Conservation (phyloP, 805 yeast genomes). For the Aciculoconidium aculeatum region DNA sequence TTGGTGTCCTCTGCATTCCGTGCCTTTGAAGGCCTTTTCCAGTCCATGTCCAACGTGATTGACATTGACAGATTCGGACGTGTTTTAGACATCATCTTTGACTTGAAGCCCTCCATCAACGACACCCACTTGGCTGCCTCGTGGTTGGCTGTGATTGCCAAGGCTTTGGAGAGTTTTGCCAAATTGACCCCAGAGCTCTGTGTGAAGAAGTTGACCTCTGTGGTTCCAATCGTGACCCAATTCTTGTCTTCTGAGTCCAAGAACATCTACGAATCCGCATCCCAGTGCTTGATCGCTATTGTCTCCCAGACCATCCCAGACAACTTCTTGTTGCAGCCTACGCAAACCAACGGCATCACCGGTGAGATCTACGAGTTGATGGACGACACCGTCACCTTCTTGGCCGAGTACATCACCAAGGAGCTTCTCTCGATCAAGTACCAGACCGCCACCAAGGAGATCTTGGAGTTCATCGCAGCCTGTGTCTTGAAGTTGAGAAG, state of each 20-base stretch:
- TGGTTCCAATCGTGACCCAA: constrained; percentile 44
- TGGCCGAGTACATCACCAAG: constrained; percentile 48
- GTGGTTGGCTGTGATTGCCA: constrained; percentile 93
- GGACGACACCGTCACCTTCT: constrained; percentile 45
- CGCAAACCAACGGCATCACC: constrained; percentile 33
- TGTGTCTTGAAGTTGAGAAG: constrained; percentile 57
- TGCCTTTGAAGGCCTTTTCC: constrained; percentile 77
- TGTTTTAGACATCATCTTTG: constrained; percentile 66
- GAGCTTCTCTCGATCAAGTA: constrained; percentile 67
- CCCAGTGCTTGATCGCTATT: constrained; percentile 82
- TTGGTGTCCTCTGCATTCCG: constrained; percentile 76
- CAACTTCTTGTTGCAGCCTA: constrained; percentile 48
- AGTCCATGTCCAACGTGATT: constrained; percentile 53
- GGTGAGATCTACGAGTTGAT: constrained; percentile 48
- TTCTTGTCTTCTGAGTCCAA: constrained; percentile 63
- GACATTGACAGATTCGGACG: constrained; percentile 59
- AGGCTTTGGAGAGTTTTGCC: constrained; percentile 49
- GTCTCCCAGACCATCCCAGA: constrained; percentile 64
- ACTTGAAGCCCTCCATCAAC: constrained; percentile 72
- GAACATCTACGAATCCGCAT: constrained; percentile 66
- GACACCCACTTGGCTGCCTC: constrained; percentile 87
- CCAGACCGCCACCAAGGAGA: constrained; percentile 69
- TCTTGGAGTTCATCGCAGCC: constrained; percentile 61
- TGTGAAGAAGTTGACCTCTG: constrained; percentile 48
- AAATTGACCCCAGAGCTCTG: constrained; percentile 37